Evolutionary conservation across 805 yeast species (phyloP).

Genomic region (Yarrowia divulgata): DNA sequence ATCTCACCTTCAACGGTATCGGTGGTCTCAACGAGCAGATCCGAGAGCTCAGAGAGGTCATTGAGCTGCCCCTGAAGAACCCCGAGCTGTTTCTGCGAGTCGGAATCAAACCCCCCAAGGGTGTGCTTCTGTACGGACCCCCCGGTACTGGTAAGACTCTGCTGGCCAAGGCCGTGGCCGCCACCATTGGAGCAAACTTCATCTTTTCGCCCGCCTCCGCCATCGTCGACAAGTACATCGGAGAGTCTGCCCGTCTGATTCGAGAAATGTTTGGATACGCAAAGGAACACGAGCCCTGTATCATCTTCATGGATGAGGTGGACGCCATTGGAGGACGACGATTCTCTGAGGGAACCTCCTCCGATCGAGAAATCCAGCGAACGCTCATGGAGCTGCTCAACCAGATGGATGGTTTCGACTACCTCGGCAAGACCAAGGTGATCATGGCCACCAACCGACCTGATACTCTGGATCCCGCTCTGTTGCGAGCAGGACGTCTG

Average conservation of each 20-base stretch:
- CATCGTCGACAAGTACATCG: conserved; percentile 96
- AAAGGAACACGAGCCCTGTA: conserved; percentile 96
- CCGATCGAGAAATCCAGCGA: conserved; percentile 98
- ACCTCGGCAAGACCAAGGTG: conserved; percentile 93
- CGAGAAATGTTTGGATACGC: conserved; percentile 99
- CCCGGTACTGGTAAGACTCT: conserved; percentile 99
- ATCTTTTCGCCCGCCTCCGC: conserved; percentile 98
- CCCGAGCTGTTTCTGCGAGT: conserved; percentile 95
- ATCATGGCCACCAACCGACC: conserved; percentile 99
- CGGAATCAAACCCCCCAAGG: conserved; percentile 99
- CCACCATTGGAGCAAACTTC: conserved; percentile 97
- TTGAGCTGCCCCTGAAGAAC: conserved; percentile 94
- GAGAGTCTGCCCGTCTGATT: conserved; percentile 94
- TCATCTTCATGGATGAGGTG: conserved; percentile 97
- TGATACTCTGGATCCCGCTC: conserved; percentile 96
- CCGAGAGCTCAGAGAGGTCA: conserved; percentile 95
- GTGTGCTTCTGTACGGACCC: conserved; percentile 95
- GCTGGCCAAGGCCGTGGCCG: conserved; percentile 97
- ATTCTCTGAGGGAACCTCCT: conserved; percentile 97
- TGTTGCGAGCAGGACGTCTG: conserved; percentile 95
- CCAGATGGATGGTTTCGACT: conserved; percentile 99
- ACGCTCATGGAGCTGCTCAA: conserved; percentile 95
- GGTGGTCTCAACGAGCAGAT: conserved; percentile 97
- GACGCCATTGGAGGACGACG: conserved; percentile 99
- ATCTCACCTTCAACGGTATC: conserved; percentile 89